These are phyloP conservation scores for Helichrysum umbraculigerum DNA, from an alignment of 129 eudicot genomes.

Conservation along the genomic window DNA sequence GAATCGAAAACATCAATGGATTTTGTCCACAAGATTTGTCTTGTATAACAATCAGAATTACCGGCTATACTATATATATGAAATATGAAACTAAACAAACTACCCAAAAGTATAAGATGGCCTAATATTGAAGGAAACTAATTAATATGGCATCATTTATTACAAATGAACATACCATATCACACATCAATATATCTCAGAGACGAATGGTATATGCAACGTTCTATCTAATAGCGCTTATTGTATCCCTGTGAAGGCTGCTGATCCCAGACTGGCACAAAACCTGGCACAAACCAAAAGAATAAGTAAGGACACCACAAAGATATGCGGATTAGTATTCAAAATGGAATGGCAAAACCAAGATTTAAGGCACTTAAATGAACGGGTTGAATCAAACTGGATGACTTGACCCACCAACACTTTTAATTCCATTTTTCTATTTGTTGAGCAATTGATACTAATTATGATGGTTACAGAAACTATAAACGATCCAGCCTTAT, in stretches of 20 bases:
- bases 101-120: conserved; percentile 18
- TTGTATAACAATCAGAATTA: conserved; percentile 28
- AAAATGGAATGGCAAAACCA: not conserved
- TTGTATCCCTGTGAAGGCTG: conserved; percentile 80
- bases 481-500: not conserved
- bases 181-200: conserved; percentile 20
- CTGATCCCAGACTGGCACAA: conserved; percentile 81
- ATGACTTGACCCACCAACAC: not conserved
- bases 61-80: conserved; percentile 21
- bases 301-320: conserved; percentile 18
- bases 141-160: conserved; percentile 26
- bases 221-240: conserved; percentile 73
- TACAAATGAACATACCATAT: conserved; percentile 38
- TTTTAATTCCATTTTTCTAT: too few relatives aligned
- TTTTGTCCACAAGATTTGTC: conserved; percentile 12
- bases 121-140: conserved; percentile 14
- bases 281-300: conserved; percentile 51
- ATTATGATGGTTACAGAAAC: not conserved
- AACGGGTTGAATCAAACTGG: not conserved
- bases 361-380: not conserved
- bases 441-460: not conserved
- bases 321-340: not conserved
- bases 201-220: conserved; percentile 16
- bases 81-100: conserved; percentile 25
- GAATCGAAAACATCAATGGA: not conserved